Evolutionary conservation across 2,329 filamentous ascomycete species (phyloP).

Genomic region (Cryphonectria japonica): DNA sequence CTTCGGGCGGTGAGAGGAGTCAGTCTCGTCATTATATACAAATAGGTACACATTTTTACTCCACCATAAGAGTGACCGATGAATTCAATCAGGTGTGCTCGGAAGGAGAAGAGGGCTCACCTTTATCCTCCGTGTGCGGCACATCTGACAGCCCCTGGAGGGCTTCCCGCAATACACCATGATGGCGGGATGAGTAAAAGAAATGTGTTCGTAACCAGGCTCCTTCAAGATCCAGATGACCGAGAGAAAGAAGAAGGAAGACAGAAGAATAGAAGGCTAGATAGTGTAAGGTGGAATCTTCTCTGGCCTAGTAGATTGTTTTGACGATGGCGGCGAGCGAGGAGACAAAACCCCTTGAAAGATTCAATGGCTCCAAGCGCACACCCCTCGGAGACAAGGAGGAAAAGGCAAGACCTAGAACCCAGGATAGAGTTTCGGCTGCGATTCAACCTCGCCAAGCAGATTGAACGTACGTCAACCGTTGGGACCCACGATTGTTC

Average conservation of each 20-base stretch:
- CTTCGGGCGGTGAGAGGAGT: slow-evolving; percentile 42
- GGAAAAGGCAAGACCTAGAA: neutral
- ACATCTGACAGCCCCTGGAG: slow-evolving; percentile 74
- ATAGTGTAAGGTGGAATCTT: neutral
- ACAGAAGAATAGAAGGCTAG: neutral
- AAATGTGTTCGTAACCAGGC: neutral
- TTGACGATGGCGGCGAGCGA: neutral
- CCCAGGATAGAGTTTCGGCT: neutral
- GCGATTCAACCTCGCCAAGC: neutral
- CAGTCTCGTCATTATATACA: slow-evolving; percentile 14
- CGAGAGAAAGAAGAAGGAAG: neutral
- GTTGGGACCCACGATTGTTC: neutral
- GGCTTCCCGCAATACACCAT: slow-evolving; percentile 72
- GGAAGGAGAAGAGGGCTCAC: slow-evolving; percentile 46
- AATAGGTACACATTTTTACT: neutral
- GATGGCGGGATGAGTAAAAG: slow-evolving; percentile 31
- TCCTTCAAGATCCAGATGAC: neutral
- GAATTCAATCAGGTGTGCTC: neutral
- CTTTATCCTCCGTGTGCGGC: slow-evolving; percentile 73
- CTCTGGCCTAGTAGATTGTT: neutral
- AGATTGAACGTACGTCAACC: neutral
- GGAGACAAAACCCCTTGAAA: neutral
- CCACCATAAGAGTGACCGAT: neutral
- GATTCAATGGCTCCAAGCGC: neutral
- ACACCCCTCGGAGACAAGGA: neutral